Percentiles rank a stretch among this genome's conserved stretches.
Conservation (phyloP, 1,139 yeast genomes). For the Meyerozyma guilliermondii region DNA sequence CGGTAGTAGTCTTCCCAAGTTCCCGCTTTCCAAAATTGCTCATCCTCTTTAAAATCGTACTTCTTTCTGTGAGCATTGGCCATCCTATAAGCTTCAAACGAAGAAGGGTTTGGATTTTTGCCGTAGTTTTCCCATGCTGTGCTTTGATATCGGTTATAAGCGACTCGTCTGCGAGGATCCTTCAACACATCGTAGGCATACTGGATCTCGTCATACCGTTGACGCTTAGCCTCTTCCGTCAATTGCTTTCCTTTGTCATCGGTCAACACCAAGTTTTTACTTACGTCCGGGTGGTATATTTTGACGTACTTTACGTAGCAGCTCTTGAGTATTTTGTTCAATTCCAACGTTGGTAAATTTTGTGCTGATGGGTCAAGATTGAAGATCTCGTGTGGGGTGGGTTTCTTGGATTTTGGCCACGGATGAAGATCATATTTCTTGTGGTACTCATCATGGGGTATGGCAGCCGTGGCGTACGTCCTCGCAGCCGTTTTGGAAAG, state of each 20-base stretch:
- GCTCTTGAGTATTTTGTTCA: conserved; percentile 44
- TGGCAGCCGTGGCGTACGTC: conserved; percentile 14
- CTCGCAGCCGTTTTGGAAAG: conserved; percentile 3
- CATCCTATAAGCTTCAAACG: conserved; percentile 26
- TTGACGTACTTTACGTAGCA: conserved; percentile 66
- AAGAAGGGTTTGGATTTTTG: conserved; percentile 14
- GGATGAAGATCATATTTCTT: conserved; percentile 21
- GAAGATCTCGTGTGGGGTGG: conserved; percentile 75
- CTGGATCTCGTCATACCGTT: conserved; percentile 64
- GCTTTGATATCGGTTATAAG: conserved; percentile 23
- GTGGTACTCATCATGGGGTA: conserved; percentile 15
- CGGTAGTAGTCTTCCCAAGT: conserved; percentile 66
- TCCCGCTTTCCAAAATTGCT: conserved; percentile 60
- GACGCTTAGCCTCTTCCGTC: conserved; percentile 38
- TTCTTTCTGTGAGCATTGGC: conserved; percentile 35
- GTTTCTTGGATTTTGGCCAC: conserved; percentile 60
- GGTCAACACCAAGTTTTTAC: conserved; percentile 21
- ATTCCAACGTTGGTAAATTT: conserved; percentile 22
- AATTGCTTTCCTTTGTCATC: conserved; percentile 24
- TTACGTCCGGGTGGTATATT: conserved; percentile 81
- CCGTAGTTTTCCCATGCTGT: conserved; percentile 20
- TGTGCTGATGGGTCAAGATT: conserved; percentile 26
- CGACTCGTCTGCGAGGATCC: conserved; percentile 44
- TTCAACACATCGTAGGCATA: conserved; percentile 70
- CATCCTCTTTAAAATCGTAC: conserved; percentile 32